Base-by-base conservation (phyloP, 1,139 yeast species). In the Kodamaea arcana region DNA sequence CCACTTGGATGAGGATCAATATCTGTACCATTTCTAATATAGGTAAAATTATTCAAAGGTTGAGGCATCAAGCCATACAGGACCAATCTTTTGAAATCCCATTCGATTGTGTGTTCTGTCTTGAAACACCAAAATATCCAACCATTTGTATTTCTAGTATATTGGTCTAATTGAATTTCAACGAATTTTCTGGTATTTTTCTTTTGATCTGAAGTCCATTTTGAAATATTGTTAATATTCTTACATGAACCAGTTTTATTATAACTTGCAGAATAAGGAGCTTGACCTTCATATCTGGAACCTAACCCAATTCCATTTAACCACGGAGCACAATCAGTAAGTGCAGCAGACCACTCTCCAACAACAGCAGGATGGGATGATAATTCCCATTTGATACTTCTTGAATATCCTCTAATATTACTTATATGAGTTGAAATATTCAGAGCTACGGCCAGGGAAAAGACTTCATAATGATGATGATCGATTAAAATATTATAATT, bases 61-160 rank as follows among this genome's bases (percentile, higher is more conserved):
- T 69, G 75, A 1, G 88, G 88, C 58, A 81, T 74, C 36, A 81
- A 54, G 3, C 60, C 69, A 24, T 69, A 54, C 14, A 64, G 56
- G 9, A 73, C 69, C 42, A 81, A 64, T 41, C 70, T 59, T 44
- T 62, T 51, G 54, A 77, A 76, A 50, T 78, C 84, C 85, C 85
- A 79, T 54, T 78, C 84, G 24, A 74, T 63, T 5, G 78, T 65
- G 34, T 58, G 60, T 50, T 80, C 85, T 3, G 84, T 78, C 55
- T 79, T 79, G 68, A 74, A 79, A 51, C 79, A 75, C 86, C 85
- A 80, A 50, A 79, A 79, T 23, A 77, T 75, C 83, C 83, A 79
- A 2, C 85, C 85, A 4, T 61, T 61, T 24, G 66, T 56, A 34
- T 58, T 44, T 18, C 46, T 32, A n/a, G 56, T 52, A 48, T 71